Evolutionary conservation across 306 rosid genomes (phyloP), one percentile per base, ranked within the genome.

Genomic region (Sophora flavescens): DNA sequence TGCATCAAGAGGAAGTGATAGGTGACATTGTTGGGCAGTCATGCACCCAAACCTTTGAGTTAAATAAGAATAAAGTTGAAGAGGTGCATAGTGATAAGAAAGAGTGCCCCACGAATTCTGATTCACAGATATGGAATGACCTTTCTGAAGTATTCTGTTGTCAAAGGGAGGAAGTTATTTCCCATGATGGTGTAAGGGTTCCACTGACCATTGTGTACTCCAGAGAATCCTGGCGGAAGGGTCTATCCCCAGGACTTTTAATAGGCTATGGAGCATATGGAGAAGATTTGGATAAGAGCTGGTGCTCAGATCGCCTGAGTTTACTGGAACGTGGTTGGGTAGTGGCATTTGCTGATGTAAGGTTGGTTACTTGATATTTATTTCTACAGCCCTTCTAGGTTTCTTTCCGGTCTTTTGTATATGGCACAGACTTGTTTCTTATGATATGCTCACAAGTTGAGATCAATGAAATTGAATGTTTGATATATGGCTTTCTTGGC

Each of bases 231-330:
- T 90, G 96, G 96, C 65, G 77, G 68, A 81, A 89, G 79, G 89
- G 86, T 70, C 87, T 42, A 57, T 81, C 92, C 3, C 96, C 97
- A 3, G 97, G 98, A 71, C 83, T 95, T 80, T 79, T 95, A 79
- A 87, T 84, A 63, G 98, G 96, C 63, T 95, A 92, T 88, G 98
- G 98, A 58, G 91, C 98, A 67, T 95, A 95, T 52, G 97, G 98
- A 17, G 98, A 95, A 85, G 82, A 78, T 78, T 82, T 92, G 74
- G 93, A 89, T 65, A 89, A 88, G 86, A 85, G 93, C 87, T 95
- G 97, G 97, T 89, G 89, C 68, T 58, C 96, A 16, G 76, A 89
- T 72, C 92, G 93, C 72, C 80, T 95, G 83, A 92, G 98, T 83
- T 87, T 95, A 70, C 89, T 95, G 75, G 96, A 92, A 76, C 95